Evolutionary conservation across 2,329 filamentous ascomycete species (phyloP), one percentile per base, ranked within the genome.

Genomic region (Rasamsonia emersonii): DNA sequence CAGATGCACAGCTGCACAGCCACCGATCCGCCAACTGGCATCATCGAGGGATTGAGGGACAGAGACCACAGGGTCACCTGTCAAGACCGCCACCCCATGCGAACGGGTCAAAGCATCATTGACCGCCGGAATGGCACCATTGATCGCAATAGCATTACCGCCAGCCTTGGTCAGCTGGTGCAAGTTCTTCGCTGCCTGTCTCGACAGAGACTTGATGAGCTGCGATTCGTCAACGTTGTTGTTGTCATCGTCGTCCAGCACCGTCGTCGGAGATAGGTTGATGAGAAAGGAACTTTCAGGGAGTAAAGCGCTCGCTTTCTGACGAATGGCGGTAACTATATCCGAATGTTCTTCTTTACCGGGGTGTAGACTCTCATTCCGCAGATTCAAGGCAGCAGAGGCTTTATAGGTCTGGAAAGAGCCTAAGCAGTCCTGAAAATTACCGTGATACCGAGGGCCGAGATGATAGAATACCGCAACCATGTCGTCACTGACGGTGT

Each of bases 351-450:
- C 86, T 43, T 93, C 86, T 51, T 86, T 93, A 9, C 86, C 88
- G 2, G 85, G 81, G 56, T 93, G 84, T 21, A 93, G 70, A 31
- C 86, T 76, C 51, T 98, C 91, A 47, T 96, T 96, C 27, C 89
- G 81, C 32, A 95, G 71, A 37, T 93, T 91, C 23, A 98, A 65
- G 33, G 84, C 79, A 5, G 91, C 89, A 1, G 91, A 96, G 5
- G 91, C 89, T 47, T 83, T 78, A 53, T 98, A 98, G 0, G 93
- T 98, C 52, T 96, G 86, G 50, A 98, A 93, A 2, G 86, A 89
- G 4, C 93, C 91, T 9, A 98, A 71, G 45, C 86, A 91, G 51
- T 98, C 91, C 59, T 98, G 91, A 46, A 93, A 94, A 53, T 98
- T 98, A 10, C 91, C 91, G 50, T 86, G 80, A 47, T 98, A 98